Percentiles rank a stretch among this genome's conserved stretches.
These are phyloP conservation scores for Hygrocybe coccinea DNA, from an alignment of 768 basidiomycete species.

Conservation along the genomic window DNA sequence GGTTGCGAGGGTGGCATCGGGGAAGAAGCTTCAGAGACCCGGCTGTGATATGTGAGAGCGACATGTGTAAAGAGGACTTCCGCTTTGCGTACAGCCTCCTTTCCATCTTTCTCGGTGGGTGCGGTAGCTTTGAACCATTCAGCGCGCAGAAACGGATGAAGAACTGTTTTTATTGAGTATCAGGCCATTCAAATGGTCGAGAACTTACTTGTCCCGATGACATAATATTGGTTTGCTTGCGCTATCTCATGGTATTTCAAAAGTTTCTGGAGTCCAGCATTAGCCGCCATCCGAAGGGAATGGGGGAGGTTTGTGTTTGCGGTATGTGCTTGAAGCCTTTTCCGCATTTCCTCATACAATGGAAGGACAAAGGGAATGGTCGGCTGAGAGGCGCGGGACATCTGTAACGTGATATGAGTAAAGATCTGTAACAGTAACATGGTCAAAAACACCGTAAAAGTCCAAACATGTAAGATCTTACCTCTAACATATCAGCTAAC, in stretches of 20 bases:
- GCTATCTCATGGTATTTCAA: constrained; percentile 22
- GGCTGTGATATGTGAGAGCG: constrained; percentile 1
- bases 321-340: constrained; percentile 13
- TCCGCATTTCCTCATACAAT: constrained; percentile 24
- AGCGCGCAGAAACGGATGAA: constrained; percentile 23
- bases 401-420: constrained; percentile 24
- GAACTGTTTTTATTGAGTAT: constrained; percentile 14
- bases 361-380: constrained; percentile 32
- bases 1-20: neutral
- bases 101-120: neutral
- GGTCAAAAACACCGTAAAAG: no score
- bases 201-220: constrained; percentile 27
- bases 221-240: constrained; percentile 21
- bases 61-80: constrained; percentile 1
- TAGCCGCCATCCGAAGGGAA: constrained; percentile 18
- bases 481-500: neutral
- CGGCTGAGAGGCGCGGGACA: constrained; percentile 22
- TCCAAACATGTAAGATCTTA: neutral
- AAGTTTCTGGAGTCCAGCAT: constrained; percentile 24
- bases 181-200: neutral
- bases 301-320: constrained; percentile 1
- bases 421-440: constrained; percentile 23
- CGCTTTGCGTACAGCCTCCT: neutral
- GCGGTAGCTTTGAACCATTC: constrained; percentile 18
- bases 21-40: neutral